Conservation (phyloP, 352 stramenopile genomes). For the Phytopythium delawarense region DNA sequence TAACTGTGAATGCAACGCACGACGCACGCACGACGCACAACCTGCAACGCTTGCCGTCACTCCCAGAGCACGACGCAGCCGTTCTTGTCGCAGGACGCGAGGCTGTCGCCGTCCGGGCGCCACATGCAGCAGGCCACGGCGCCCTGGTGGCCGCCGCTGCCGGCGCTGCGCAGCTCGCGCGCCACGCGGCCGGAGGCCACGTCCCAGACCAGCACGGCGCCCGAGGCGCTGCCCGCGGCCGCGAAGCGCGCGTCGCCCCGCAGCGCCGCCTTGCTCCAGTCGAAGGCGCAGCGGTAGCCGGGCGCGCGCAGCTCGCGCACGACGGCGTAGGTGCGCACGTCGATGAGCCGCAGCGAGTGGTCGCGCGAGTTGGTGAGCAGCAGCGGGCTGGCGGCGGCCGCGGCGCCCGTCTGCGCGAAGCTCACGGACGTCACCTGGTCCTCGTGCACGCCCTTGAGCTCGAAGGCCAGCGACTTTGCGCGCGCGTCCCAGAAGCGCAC, state of each 20-base stretch:
- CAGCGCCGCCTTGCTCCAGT: slow-evolving; percentile 78
- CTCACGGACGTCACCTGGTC: slow-evolving; percentile 78
- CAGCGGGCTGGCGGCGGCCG: slow-evolving; percentile 15
- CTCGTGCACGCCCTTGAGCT: slow-evolving; percentile 49
- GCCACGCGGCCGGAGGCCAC: slow-evolving; percentile 41
- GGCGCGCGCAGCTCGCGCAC: slow-evolving; percentile 40
- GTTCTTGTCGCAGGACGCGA: slow-evolving; percentile 83
- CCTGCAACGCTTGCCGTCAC: background rate
- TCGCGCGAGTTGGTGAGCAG: slow-evolving; percentile 79
- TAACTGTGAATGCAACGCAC: no score
- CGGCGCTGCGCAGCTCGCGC: slow-evolving; percentile 40
- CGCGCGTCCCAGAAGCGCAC: slow-evolving; percentile 79
- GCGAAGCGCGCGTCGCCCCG: slow-evolving; percentile 62
- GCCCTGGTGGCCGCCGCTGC: slow-evolving; percentile 41
- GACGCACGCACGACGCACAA: no score
- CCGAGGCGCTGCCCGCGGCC: slow-evolving; percentile 44
- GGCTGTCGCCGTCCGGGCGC: slow-evolving; percentile 54
- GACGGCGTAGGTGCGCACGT: slow-evolving; percentile 56
- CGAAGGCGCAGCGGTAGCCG: slow-evolving; percentile 68
- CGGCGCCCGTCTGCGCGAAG: slow-evolving; percentile 32
- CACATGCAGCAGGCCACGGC: slow-evolving; percentile 76
- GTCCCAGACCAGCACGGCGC: slow-evolving; percentile 68
- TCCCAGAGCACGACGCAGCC: slow-evolving; percentile 72
- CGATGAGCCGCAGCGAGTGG: slow-evolving; percentile 62
- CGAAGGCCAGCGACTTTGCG: slow-evolving; percentile 42